Conservation (phyloP, 768 basidiomycete genomes). For the Heimioporus sp. region DNA sequence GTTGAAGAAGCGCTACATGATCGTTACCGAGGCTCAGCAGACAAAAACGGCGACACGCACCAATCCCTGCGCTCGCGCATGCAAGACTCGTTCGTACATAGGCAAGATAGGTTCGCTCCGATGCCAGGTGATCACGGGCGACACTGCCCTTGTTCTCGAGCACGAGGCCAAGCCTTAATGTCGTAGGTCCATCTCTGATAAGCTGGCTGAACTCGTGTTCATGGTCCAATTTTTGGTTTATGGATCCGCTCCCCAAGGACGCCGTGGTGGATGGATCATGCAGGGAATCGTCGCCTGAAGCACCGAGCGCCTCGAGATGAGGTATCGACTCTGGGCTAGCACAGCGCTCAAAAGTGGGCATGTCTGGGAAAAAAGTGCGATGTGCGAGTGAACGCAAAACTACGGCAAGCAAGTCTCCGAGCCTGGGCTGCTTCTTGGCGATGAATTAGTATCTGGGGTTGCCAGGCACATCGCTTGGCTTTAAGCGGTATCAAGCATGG, state of each 20-base stretch:
- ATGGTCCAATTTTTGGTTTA: neutral
- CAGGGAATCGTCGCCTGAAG: constrained; percentile 9
- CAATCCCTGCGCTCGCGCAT: constrained; percentile 57
- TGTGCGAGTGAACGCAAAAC: no score
- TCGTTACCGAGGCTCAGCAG: neutral
- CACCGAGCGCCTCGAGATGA: constrained; percentile 20
- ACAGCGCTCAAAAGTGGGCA: constrained; percentile 10
- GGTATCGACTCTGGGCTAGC: constrained; percentile 1
- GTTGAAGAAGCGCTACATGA: constrained; percentile 47
- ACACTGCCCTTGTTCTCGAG: constrained; percentile 62
- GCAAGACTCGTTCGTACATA: constrained; percentile 65
- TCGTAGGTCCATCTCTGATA: constrained; percentile 1
- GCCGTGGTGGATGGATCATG: neutral
- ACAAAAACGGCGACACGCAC: constrained; percentile 33
- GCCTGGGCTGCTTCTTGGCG: no score
- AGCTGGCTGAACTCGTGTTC: neutral
- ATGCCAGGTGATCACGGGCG: constrained; percentile 63
- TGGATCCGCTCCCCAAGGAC: neutral
- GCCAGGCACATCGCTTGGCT: no score
- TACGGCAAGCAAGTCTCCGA: no score
- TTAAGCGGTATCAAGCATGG: no score
- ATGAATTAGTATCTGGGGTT: no score
- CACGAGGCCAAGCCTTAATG: constrained; percentile 28
- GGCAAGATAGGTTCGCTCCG: constrained; percentile 61
- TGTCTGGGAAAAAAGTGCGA: neutral